Evolutionary conservation across 345 rosid genomes (phyloP).

Genomic region (Brassica cretica): DNA sequence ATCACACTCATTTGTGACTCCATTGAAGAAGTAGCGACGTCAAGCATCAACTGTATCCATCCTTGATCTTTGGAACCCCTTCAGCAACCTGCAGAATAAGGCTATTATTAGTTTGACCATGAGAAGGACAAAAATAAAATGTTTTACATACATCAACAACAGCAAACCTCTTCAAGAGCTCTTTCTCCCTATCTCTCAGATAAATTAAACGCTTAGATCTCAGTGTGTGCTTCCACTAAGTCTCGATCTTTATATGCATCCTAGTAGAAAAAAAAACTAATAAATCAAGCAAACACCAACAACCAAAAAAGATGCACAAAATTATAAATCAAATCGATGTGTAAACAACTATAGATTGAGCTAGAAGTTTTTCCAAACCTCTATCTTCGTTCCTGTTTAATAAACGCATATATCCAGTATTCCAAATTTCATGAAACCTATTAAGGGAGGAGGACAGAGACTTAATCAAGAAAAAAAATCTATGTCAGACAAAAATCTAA

Average conservation of each 20-base stretch:
- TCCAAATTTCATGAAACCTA: not conserved
- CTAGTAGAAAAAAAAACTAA: not conserved
- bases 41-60: constrained; percentile 88
- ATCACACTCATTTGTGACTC: constrained; percentile 65
- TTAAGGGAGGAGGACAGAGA: not conserved
- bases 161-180: constrained; percentile 87
- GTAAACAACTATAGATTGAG: not conserved
- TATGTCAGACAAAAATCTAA: not conserved
- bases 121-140: too few relatives aligned
- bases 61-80: not conserved
- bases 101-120: too few relatives aligned
- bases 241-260: constrained; percentile 90
- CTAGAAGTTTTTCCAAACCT: not conserved
- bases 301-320: not conserved
- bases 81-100: too few relatives aligned
- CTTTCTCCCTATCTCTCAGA: constrained; percentile 88
- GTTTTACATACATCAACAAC: constrained; percentile 16
- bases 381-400: too few relatives aligned
- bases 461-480: not conserved
- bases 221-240: constrained; percentile 86
- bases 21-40: constrained; percentile 57
- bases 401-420: not conserved
- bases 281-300: not conserved
- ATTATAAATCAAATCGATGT: not conserved
- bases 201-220: constrained; percentile 82